Evolutionary conservation across 2,329 filamentous ascomycete species (phyloP).

Genomic region (Xylaria sp.): DNA sequence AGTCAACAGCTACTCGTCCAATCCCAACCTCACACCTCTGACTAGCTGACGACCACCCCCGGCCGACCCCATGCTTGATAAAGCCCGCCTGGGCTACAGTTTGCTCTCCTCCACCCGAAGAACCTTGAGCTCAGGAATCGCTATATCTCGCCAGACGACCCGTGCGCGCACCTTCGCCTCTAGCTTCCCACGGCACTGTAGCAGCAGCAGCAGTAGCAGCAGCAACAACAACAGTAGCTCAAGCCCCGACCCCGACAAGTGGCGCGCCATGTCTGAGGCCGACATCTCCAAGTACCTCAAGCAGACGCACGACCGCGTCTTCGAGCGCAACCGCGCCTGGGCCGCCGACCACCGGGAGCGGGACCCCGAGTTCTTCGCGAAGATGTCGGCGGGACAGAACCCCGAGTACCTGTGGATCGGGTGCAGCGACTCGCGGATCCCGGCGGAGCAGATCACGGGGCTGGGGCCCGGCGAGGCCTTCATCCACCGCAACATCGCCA

Average conservation of each 20-base stretch:
- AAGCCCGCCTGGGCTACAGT: slow-evolving; percentile 6
- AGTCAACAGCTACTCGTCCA: too few relatives aligned
- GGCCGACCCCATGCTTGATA: slow-evolving; percentile 17
- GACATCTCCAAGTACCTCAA: slow-evolving; percentile 59
- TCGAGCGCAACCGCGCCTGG: slow-evolving; percentile 70
- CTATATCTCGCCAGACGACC: neutral
- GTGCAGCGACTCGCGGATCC: slow-evolving; percentile 87
- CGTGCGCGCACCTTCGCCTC: neutral
- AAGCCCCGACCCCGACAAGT: slow-evolving; percentile 11
- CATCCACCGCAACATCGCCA: slow-evolving; percentile 94
- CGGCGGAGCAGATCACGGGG: slow-evolving; percentile 85
- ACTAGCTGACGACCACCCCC: slow-evolving; percentile 1
- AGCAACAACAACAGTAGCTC: too few relatives aligned
- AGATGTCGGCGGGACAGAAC: slow-evolving; percentile 65
- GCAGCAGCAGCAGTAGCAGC: too few relatives aligned
- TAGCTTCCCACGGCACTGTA: slow-evolving; percentile 12
- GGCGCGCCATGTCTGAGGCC: slow-evolving; percentile 29
- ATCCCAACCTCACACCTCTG: slow-evolving; percentile 2
- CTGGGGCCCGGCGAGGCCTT: slow-evolving; percentile 89
- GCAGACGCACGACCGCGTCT: slow-evolving; percentile 67
- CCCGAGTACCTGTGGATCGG: slow-evolving; percentile 86
- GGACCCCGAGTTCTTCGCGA: slow-evolving; percentile 67
- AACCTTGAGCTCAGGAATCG: neutral
- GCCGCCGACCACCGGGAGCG: slow-evolving; percentile 58
- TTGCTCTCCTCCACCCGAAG: slow-evolving; percentile 12